These are phyloP conservation scores for Penicillium mononematosum DNA, from an alignment of 495 filamentous ascomycete genomes.

Conservation along the genomic window DNA sequence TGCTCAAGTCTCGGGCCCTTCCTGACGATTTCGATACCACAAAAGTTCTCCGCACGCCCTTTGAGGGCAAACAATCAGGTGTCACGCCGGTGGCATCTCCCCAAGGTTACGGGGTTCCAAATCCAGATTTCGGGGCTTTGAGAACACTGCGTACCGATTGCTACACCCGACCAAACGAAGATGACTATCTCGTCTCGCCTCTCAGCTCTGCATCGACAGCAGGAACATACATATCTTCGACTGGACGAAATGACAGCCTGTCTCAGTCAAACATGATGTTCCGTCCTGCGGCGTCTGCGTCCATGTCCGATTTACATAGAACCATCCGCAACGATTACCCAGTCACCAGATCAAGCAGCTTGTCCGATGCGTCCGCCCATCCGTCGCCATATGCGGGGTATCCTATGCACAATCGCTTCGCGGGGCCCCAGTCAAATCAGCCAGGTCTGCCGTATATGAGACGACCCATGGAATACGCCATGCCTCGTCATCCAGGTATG, in stretches of 20 bases:
- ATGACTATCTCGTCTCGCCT: constrained; percentile 47
- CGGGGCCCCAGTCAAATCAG: constrained; percentile 31
- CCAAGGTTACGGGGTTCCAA: constrained; percentile 20
- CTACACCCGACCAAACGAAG: constrained; percentile 38
- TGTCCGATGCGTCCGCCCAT: constrained; percentile 39
- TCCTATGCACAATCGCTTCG: constrained; percentile 33
- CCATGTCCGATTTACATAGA: constrained; percentile 36
- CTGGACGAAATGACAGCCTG: constrained; percentile 32
- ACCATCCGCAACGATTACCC: constrained; percentile 36
- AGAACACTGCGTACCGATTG: constrained; percentile 42
- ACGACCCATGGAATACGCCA: constrained; percentile 36
- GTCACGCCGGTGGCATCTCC: constrained; percentile 38
- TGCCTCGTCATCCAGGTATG: constrained; percentile 35
- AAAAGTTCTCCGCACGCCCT: constrained; percentile 81
- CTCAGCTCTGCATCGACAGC: constrained; percentile 44
- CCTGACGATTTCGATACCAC: constrained; percentile 92
- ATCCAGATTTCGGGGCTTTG: constrained; percentile 21
- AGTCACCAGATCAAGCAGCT: constrained; percentile 43
- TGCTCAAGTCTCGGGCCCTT: constrained; percentile 89
- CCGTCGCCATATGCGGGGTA: constrained; percentile 32
- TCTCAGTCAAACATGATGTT: constrained; percentile 28
- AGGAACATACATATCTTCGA: constrained; percentile 43
- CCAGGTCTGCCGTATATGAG: constrained; percentile 35
- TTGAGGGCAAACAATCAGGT: constrained; percentile 35
- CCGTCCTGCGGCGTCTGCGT: constrained; percentile 31